Conservation (phyloP, 345 rosid genomes). For the Arabis alpina region DNA sequence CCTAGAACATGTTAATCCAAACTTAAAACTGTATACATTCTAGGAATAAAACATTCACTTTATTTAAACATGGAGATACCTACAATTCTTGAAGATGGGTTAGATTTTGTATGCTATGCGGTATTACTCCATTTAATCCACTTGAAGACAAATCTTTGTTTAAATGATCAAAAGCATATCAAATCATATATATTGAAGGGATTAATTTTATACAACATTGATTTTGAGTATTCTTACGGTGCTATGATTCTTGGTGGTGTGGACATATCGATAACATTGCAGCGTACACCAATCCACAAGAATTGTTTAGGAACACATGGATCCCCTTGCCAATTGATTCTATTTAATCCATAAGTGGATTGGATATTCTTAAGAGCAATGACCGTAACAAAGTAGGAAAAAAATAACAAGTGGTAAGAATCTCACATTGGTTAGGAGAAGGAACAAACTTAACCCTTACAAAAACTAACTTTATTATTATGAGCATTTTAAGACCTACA, state of each 20-base stretch:
- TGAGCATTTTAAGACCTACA: no score
- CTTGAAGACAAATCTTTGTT: constrained; percentile 48
- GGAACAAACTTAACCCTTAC: no score
- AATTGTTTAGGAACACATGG: constrained; percentile 38
- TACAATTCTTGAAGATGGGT: constrained; percentile 46
- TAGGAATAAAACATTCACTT: no score
- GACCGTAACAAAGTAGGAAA: constrained; percentile 23
- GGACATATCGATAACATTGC: constrained; percentile 23
- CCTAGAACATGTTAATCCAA: not conserved
- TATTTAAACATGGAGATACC: constrained; percentile 19
- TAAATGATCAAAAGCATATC: not conserved
- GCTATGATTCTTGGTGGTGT: constrained; percentile 40
- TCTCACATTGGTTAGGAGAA: no score
- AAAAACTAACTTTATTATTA: no score
- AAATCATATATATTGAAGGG: not conserved
- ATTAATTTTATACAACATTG: not conserved
- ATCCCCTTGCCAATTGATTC: constrained; percentile 49
- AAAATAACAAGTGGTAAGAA: not conserved
- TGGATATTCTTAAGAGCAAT: constrained; percentile 45
- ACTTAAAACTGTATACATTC: no score
- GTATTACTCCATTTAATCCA: constrained; percentile 44
- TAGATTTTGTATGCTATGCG: constrained; percentile 40
- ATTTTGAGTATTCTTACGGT: not conserved
- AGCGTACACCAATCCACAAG: constrained; percentile 45
- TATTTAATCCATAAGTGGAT: constrained; percentile 33